Conservation (phyloP, 352 stramenopile genomes). For the Pythium brassicae region DNA sequence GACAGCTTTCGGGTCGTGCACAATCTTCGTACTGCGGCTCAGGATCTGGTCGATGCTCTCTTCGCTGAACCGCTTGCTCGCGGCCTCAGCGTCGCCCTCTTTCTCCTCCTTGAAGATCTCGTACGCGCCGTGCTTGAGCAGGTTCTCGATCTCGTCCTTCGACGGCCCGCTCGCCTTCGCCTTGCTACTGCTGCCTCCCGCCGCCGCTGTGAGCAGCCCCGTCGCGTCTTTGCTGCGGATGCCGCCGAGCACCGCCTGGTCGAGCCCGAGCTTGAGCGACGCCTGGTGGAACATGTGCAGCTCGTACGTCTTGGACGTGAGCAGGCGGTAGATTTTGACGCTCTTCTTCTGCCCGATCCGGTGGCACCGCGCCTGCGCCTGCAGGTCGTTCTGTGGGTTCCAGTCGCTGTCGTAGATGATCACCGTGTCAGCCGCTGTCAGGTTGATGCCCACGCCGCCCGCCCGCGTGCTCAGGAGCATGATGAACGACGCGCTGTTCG, state of each 20-base stretch:
- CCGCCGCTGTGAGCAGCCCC: conserved; percentile 13
- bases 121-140: conserved; percentile 93
- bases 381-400: conserved; percentile 96
- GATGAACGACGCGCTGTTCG: conserved; percentile 83
- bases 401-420: conserved; percentile 98
- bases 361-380: conserved; percentile 90
- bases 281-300: conserved; percentile 92
- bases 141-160: conserved; percentile 90
- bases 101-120: conserved; percentile 93
- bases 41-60: conserved; percentile 99
- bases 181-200: conserved; percentile 17
- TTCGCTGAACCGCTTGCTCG: conserved; percentile 95
- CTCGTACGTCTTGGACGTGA: conserved; percentile 92
- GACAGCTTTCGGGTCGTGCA: conserved; percentile 74
- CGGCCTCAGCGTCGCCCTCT: conserved; percentile 86
- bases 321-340: conserved; percentile 91
- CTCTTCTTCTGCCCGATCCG: conserved; percentile 92
- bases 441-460: conserved; percentile 98
- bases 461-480: conserved; percentile 98
- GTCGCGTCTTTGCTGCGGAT: conserved; percentile 68
- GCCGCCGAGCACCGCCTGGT: conserved; percentile 88
- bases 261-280: conserved; percentile 89
- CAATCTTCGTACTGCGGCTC: conserved; percentile 81
- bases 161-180: conserved; percentile 54
- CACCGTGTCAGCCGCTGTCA: conserved; percentile 87